These are phyloP conservation scores for Fusarium sp. DNA, from an alignment of 2,329 filamentous ascomycete genomes.

Conservation along the genomic window DNA sequence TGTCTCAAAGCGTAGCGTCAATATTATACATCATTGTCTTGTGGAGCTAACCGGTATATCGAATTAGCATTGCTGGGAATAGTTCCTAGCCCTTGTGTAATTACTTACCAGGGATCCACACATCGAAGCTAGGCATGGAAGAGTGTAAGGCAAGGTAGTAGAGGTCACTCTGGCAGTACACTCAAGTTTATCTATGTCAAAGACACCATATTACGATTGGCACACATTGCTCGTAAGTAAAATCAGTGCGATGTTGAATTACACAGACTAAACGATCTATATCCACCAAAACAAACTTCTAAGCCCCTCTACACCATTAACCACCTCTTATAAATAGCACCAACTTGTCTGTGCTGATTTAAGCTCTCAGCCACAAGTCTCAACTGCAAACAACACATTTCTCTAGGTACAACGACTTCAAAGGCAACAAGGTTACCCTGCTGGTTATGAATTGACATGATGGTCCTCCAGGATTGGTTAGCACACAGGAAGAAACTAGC, in stretches of 20 bases:
- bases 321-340: not conserved
- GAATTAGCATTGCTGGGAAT: not conserved
- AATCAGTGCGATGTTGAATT: not conserved
- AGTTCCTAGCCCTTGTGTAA: rapidly evolving
- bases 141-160: not conserved
- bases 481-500: not conserved
- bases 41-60: too few relatives aligned
- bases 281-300: not conserved
- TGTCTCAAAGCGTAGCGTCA: too few relatives aligned
- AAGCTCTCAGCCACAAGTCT: not conserved
- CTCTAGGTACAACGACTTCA: not conserved
- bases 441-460: not conserved
- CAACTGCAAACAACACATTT: not conserved
- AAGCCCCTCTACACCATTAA: not conserved
- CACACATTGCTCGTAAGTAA: not conserved
- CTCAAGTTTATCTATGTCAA: not conserved
- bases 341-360: not conserved
- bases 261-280: not conserved
- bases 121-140: too few relatives aligned
- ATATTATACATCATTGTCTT: not conserved
- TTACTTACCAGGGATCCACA: rapidly evolving
- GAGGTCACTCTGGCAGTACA: too few relatives aligned
- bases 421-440: not conserved
- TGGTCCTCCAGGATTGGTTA: not conserved
- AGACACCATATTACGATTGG: not conserved